A percentile compares a stretch with the other conserved stretches of the same genome.
phyloP scores from a whole-genome alignment of 805 yeast genomes.

The Spathaspora girioi region DNA sequence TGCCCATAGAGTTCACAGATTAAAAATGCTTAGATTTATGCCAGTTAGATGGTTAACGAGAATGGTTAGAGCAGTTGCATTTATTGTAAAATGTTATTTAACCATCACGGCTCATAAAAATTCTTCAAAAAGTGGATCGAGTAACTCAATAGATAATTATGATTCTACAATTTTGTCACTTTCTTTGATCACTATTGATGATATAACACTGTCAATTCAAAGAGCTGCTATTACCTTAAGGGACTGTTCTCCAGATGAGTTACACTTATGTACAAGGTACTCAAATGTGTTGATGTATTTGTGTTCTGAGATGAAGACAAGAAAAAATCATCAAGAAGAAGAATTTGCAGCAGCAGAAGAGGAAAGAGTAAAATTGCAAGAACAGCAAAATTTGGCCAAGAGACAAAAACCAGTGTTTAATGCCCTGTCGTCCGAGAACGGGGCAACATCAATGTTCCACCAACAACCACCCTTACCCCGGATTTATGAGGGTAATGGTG shows the following conservation, averaged over 20 bases:
- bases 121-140: conserved; percentile 11
- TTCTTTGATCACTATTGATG: conserved; percentile 67
- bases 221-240: conserved; percentile 69
- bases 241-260: conserved; percentile 85
- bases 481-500: neutral
- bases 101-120: conserved; percentile 52
- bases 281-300: conserved; percentile 73
- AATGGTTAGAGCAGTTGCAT: conserved; percentile 84
- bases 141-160: conserved; percentile 18
- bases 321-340: conserved; percentile 19
- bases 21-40: conserved; percentile 66
- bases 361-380: neutral
- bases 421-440: neutral
- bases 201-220: conserved; percentile 63
- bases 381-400: conserved; percentile 1
- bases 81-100: conserved; percentile 79
- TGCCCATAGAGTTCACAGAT: conserved; percentile 63
- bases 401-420: neutral
- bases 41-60: conserved; percentile 93
- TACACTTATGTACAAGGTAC: conserved; percentile 78
- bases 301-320: conserved; percentile 67
- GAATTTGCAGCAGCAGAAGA: neutral
- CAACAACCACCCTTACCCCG: neutral
- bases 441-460: neutral
- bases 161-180: conserved; percentile 53